Base-by-base conservation (phyloP, 192 early-diverging fungal genomes). In the Rhizophlyctis rosea region DNA sequence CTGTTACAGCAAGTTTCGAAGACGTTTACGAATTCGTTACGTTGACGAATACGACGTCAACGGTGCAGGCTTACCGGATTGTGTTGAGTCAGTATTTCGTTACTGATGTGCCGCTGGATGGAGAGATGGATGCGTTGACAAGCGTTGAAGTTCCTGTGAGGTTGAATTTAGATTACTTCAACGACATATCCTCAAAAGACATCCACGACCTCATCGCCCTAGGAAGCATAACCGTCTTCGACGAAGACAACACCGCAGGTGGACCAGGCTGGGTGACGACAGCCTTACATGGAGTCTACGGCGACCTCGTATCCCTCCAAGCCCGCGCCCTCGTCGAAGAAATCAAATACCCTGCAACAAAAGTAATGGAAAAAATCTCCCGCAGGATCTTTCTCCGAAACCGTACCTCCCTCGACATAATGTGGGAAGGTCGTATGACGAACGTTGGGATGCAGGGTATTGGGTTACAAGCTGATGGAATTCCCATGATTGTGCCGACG, bases 361-460 rank as follows among this genome's bases (percentile, higher is more conserved):
- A 76, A 29, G 64, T 75, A 31, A 76, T 75, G 69, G 74, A 79
- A 34, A 76, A 79, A 57, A 52, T 44, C 11, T 53, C 59, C 2
- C 64, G 73, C n/a, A 69, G 57, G 50, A 62, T 83, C 32, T 33
- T 79, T 14, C 39, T 85, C 25, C 68, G 79, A 4, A 85, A 85
- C 51, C 70, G 76, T 21, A 35, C 76, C 2, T 64, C 73, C 9
- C 54, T 75, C 30, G 75, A 79, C 3, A 49, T 82, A 4, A 59
- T 73, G 3, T 77, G 73, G 76, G 80, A 81, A 56, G 76, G 69
- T 28, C 61, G 71, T 31, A 54, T 77, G 29, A 52, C 59, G 29
- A 53, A 64, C 18, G 57, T 70, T 21, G 65, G 62, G 18, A 52
- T 69, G 50, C 35, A 73, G 18, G 70, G 62, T 0, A 36, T 36